These are phyloP conservation scores for Kodamaea nitidulidarum DNA, from an alignment of 805 yeast genomes.

Conservation along the genomic window DNA sequence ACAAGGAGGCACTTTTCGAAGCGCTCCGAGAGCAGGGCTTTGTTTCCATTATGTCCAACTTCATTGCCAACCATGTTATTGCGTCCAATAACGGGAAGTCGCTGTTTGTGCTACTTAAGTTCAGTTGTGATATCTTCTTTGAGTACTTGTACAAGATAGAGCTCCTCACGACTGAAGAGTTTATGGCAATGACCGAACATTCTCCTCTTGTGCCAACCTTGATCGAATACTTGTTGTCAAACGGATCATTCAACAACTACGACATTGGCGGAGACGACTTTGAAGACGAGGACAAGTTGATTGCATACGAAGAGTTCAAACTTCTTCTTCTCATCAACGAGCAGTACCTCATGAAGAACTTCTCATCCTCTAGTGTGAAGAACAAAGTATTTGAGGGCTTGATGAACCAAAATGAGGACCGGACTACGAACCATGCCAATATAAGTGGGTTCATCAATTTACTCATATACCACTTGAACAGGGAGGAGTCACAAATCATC, in stretches of 20 bases:
- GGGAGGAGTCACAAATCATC: slow-evolving; percentile 66
- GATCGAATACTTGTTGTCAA: slow-evolving; percentile 27
- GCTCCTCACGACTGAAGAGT: slow-evolving; percentile 32
- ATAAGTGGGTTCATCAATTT: slow-evolving; percentile 70
- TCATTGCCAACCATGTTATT: slow-evolving; percentile 26
- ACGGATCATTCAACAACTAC: slow-evolving; percentile 33
- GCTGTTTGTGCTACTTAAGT: slow-evolving; percentile 32
- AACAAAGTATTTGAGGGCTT: slow-evolving; percentile 54
- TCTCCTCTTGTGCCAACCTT: slow-evolving; percentile 27
- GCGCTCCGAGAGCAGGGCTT: slow-evolving; percentile 59
- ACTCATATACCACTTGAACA: slow-evolving; percentile 58
- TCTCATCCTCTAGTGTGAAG: slow-evolving; percentile 30
- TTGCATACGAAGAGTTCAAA: slow-evolving; percentile 61
- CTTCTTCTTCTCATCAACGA: slow-evolving; percentile 75
- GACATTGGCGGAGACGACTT: slow-evolving; percentile 31
- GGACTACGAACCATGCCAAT: slow-evolving; percentile 11
- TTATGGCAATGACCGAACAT: slow-evolving; percentile 23
- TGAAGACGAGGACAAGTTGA: slow-evolving; percentile 53
- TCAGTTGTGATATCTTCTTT: slow-evolving; percentile 38
- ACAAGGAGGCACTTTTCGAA: slow-evolving; percentile 16
- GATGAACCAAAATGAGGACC: slow-evolving; percentile 31
- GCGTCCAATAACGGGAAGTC: slow-evolving; percentile 17
- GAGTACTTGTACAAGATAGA: slow-evolving; percentile 37
- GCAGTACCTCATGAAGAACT: slow-evolving; percentile 70
- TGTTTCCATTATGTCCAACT: slow-evolving; percentile 36